Base-by-base conservation (phyloP, 257 asterid genomes). In the Lavandula angustifolia region DNA sequence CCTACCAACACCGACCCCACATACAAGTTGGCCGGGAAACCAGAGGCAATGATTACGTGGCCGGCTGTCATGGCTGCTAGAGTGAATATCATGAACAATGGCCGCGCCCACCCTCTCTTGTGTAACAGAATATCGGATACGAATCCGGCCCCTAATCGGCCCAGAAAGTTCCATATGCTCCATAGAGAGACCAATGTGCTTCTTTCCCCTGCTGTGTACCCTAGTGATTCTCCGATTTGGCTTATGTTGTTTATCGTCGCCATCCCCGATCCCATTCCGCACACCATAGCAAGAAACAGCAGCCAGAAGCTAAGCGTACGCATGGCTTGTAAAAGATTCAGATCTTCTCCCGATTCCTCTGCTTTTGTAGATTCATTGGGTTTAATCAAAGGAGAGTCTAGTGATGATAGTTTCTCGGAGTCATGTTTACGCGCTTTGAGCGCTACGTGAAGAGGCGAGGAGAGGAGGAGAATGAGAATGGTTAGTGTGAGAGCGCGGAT, bases 111-210 rank as follows among this genome's bases (percentile, higher is more conserved):
- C 0, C 95, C 97, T 48, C 61, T 78, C 62, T 67, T 75, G 60
- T 71, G 90, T 70, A 89, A 49, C 38, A 82, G 71, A 14, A 78
- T 40, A 50, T 92, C 99, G 0, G 99, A 92, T 5, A 75, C 9
- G 53, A 75, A 92, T 13, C 99, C 99, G 12, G 87, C 97, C 35
- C 96, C 95, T 51, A 92, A 82, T 31, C 99, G 87, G 57, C 99
- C 99, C 1, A 89, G 84, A 61, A 85, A 92, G 70, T 92, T 92
- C 99, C 99, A 92, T 71, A 92, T 85, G 71, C 99, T 89, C 96
- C 97, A 92, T 18, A 92, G 67, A 0, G 97, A 87, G 22, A 92
- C 96, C 54, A 92, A 60, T 32, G 97, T 80, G 78, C 88, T 89
- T 53, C 89, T 83, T 64, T 85, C 87, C 18, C 58, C 52, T 11